Evolutionary conservation across 1,139 yeast species (phyloP).

Genomic region (Geotrichum armillariae): DNA sequence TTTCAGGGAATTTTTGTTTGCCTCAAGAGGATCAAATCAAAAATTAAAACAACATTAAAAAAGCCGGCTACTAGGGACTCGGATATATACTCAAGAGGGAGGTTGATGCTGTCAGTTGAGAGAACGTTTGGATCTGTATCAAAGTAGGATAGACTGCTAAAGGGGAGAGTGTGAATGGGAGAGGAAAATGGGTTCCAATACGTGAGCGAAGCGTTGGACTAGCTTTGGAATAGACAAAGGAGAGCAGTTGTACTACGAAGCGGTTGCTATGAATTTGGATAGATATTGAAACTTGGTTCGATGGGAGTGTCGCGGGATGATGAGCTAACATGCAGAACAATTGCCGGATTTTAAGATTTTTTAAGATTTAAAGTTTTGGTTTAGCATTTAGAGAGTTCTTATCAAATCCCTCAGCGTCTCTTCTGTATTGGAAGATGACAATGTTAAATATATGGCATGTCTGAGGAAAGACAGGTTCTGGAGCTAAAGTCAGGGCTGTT

Average conservation of each 20-base stretch:
- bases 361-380: no score
- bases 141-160: neutral
- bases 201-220: constrained; percentile 6
- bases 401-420: constrained; percentile 2
- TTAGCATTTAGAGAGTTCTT: no score
- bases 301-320: neutral
- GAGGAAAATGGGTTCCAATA: neutral
- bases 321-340: constrained; percentile 4
- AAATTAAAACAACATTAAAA: constrained; percentile 3
- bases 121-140: neutral
- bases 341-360: constrained; percentile 4
- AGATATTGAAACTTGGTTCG: no score
- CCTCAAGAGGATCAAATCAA: neutral
- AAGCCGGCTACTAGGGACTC: constrained; percentile 10
- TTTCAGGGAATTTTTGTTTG: constrained; percentile 6
- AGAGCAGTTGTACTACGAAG: neutral
- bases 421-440: constrained; percentile 12
- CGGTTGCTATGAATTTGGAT: neutral
- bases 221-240: neutral
- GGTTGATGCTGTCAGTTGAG: neutral
- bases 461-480: neutral
- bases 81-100: constrained; percentile 10
- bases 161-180: neutral
- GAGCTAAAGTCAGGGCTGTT: neutral
- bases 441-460: constrained; percentile 11